phyloP scores from a whole-genome alignment of 2,329 filamentous ascomycete species.

The Geosmithia morbida region DNA sequence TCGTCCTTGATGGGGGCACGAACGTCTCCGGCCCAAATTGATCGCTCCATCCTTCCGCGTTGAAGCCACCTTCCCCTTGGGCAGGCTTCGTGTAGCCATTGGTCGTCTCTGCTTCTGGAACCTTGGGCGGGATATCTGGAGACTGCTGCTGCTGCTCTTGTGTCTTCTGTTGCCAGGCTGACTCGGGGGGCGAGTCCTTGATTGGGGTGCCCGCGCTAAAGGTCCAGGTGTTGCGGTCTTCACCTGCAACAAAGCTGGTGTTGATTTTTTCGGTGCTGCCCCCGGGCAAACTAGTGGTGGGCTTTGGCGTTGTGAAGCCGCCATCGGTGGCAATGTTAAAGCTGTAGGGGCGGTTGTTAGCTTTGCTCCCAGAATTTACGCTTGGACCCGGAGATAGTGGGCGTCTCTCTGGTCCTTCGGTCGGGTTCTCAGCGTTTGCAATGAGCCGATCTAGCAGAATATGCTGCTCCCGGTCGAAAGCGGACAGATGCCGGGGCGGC shows the following conservation, averaged over 20 bases:
- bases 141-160: background rate
- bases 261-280: slow-evolving; percentile 46
- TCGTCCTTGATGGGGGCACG: slow-evolving; percentile 21
- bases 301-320: slow-evolving; percentile 19
- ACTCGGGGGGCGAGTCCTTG: slow-evolving; percentile 13
- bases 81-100: background rate
- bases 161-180: slow-evolving; percentile 1
- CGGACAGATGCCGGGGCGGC: slow-evolving; percentile 11
- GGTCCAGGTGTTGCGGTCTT: slow-evolving; percentile 28
- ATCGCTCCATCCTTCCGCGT: slow-evolving; percentile 37
- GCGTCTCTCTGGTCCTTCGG: slow-evolving; percentile 5
- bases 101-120: background rate
- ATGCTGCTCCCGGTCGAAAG: slow-evolving; percentile 25
- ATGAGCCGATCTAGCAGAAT: slow-evolving; percentile 21
- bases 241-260: slow-evolving; percentile 41
- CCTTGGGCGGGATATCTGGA: background rate
- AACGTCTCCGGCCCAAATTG: slow-evolving; percentile 41
- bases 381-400: background rate
- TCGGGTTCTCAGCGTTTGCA: slow-evolving; percentile 9
- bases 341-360: slow-evolving; percentile 26
- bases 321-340: slow-evolving; percentile 33
- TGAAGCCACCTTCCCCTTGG: slow-evolving; percentile 21
- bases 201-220: slow-evolving; percentile 33
- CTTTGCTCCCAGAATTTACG: slow-evolving; percentile 2
- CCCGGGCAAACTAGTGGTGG: slow-evolving; percentile 27